Base-by-base conservation (phyloP, 768 basidiomycete genomes). In the Phaffia tasmanica region DNA sequence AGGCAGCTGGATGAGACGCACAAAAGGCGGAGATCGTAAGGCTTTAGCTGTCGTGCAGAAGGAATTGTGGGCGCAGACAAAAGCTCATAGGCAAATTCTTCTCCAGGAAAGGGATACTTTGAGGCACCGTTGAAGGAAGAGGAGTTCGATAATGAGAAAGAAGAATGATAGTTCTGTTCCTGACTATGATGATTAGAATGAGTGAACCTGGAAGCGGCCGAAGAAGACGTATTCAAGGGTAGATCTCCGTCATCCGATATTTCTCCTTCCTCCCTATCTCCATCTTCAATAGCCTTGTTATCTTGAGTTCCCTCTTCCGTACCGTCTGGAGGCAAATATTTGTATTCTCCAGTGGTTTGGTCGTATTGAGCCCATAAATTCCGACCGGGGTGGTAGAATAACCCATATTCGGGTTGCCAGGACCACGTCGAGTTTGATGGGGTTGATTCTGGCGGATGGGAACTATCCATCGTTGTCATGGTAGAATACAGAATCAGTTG, bases 351-450 rank as follows among this genome's bases (percentile, higher is more conserved):
- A 27, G 62, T 69, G 18, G 32, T 11, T 11, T 14, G 16, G 53
- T 69, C 62, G 63, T 59, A 69, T 27, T 58, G 56, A 11, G 67
- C 67, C 67, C 67, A 69, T 25, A 59, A 57, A 53, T 49, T 27
- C 21, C 57, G 63, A 8, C 50, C 49, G 19, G 67, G 57, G 35
- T 48, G 53, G 47, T 42, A 69, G 53, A 59, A 69, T 25, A 69
- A 62, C 8, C 50, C 48, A 54, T 64, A 59, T 19, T 51, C 23
- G 14, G 66, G 42, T 18, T 55, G 19, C 60, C 61, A 67, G n/a
- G 47, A 21, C 66, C 66, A 67, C 15, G 59, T 57, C 8, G 66
- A 67, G 11, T 59, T 15, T 2, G 66, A 62, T 2, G 66, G 61
- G 0, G 50, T 30, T 14, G 53, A 53, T n/a, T 42, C 35, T 42